Percentiles rank a stretch among this genome's conserved stretches.
Evolutionary conservation across 2,329 filamentous ascomycete genomes (phyloP).

Genomic region (Mollisia scopiformis): DNA sequence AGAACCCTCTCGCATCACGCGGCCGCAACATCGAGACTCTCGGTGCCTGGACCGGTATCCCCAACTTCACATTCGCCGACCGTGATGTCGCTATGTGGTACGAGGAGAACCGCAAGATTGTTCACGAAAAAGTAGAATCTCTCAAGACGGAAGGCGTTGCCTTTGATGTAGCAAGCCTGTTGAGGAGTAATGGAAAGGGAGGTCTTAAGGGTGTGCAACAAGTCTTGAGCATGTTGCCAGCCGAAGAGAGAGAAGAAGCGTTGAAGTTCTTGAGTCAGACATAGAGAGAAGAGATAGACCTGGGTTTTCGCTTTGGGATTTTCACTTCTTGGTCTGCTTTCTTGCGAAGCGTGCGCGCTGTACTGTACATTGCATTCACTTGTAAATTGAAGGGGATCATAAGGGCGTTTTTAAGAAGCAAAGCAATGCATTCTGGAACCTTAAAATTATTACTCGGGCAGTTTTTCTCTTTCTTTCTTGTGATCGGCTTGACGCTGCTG

Average conservation of each 20-base stretch:
- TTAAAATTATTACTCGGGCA: no score
- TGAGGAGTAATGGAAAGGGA: conserved; percentile 67
- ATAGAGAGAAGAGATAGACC: no score
- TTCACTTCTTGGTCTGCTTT: not conserved
- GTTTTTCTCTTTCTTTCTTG: no score
- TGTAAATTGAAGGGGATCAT: conserved; percentile 14
- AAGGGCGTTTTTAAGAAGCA: conserved; percentile 11
- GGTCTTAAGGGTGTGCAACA: conserved; percentile 86
- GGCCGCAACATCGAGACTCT: conserved; percentile 73
- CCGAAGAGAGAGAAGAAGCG: conserved; percentile 75
- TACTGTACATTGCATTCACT: conserved; percentile 13
- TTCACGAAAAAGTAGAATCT: conserved; percentile 82
- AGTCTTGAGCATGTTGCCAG: conserved; percentile 83
- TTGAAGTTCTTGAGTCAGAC: conserved; percentile 35
- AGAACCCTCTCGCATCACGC: conserved; percentile 55
- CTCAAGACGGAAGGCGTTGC: conserved; percentile 78
- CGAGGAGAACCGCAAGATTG: conserved; percentile 85
- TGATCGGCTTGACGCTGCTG: no score
- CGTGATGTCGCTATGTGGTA: conserved; percentile 91
- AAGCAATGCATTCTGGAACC: conserved; percentile 8
- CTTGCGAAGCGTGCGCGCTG: conserved; percentile 10
- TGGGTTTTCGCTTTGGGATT: not conserved
- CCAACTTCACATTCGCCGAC: conserved; percentile 79
- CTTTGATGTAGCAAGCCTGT: conserved; percentile 68
- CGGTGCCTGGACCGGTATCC: conserved; percentile 79